Evolutionary conservation across 1,139 yeast genomes (phyloP).

Genomic region (Taphrina wiesneri): DNA sequence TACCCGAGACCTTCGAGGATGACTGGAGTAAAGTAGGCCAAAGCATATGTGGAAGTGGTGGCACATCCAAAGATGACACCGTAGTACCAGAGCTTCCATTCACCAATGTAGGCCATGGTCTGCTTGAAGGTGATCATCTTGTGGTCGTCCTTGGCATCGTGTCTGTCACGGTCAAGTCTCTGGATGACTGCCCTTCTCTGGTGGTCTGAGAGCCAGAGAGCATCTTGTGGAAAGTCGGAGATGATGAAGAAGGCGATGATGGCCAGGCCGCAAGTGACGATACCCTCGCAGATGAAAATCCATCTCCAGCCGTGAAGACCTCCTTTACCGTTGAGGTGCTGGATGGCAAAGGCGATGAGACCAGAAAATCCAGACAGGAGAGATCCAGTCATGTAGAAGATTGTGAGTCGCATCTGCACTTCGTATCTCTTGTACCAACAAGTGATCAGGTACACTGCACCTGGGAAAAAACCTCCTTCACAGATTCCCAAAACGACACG

Average conservation of each 20-base stretch:
- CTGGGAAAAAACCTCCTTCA: conserved; percentile 39
- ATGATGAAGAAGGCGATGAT: conserved; percentile 60
- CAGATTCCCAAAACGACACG: conserved; percentile 45
- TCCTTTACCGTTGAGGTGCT: conserved; percentile 42
- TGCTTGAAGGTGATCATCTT: conserved; percentile 17
- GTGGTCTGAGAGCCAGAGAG: conserved; percentile 51
- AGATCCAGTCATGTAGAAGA: conserved; percentile 40
- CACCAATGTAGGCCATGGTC: conserved; percentile 19
- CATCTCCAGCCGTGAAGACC: conserved; percentile 60
- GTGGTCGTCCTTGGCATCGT: conserved; percentile 34
- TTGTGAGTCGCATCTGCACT: conserved; percentile 35
- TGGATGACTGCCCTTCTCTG: conserved; percentile 53
- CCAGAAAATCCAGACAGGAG: conserved; percentile 43
- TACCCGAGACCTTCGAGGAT: conserved; percentile 57
- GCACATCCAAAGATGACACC: conserved; percentile 40
- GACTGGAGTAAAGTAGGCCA: conserved; percentile 64
- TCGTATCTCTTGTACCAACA: conserved; percentile 38
- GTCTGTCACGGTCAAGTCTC: conserved; percentile 49
- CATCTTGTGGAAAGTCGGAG: conserved; percentile 65
- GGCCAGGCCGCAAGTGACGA: conserved; percentile 61
- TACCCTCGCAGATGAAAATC: conserved; percentile 71
- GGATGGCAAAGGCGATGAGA: conserved; percentile 44
- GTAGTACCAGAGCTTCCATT: conserved; percentile 33
- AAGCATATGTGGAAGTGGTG: conserved; percentile 60
- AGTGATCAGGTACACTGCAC: conserved; percentile 36